Conservation (phyloP, 2,329 filamentous ascomycete species). For the Thermothelomyces thermophilus region DNA sequence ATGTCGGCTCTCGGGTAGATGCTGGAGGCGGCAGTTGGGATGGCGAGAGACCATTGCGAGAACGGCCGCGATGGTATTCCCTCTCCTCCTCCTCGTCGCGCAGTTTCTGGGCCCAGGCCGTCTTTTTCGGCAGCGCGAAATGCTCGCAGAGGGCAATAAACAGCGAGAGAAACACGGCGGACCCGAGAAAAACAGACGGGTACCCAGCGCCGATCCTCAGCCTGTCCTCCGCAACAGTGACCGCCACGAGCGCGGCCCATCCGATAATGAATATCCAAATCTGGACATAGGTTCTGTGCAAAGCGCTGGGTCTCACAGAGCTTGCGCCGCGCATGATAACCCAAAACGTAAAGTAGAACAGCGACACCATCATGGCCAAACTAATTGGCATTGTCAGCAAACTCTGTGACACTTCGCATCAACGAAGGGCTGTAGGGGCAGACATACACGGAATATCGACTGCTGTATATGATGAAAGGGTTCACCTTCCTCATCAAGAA, state of each 20-base stretch:
- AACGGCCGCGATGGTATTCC: constrained; percentile 28
- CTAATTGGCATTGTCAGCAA: constrained; percentile 28
- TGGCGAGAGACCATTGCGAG: constrained; percentile 7
- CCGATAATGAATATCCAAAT: constrained; percentile 76
- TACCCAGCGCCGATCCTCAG: constrained; percentile 70
- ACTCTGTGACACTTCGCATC: no score
- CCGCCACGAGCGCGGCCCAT: constrained; percentile 65
- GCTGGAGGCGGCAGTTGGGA: constrained; percentile 13
- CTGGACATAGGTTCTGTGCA: constrained; percentile 73
- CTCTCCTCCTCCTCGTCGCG: constrained; percentile 43
- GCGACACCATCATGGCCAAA: constrained; percentile 78
- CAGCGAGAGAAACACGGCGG: constrained; percentile 65
- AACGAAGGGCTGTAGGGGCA: no score
- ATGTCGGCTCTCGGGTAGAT: constrained; percentile 14
- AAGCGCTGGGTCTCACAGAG: constrained; percentile 73
- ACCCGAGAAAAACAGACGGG: constrained; percentile 72
- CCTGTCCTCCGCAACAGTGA: constrained; percentile 70
- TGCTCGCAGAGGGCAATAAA: constrained; percentile 73
- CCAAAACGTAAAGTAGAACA: constrained; percentile 79
- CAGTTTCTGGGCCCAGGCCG: constrained; percentile 57
- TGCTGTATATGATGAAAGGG: constrained; percentile 85
- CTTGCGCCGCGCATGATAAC: constrained; percentile 72
- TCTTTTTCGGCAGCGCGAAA: constrained; percentile 66
- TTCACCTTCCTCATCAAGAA: constrained; percentile 77
- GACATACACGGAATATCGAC: constrained; percentile 65